Percentiles rank a stretch among this genome's conserved stretches.
These are phyloP conservation scores for Coniosporium tulheliwenetii DNA, from an alignment of 2,329 filamentous ascomycete genomes.

Conservation along the genomic window DNA sequence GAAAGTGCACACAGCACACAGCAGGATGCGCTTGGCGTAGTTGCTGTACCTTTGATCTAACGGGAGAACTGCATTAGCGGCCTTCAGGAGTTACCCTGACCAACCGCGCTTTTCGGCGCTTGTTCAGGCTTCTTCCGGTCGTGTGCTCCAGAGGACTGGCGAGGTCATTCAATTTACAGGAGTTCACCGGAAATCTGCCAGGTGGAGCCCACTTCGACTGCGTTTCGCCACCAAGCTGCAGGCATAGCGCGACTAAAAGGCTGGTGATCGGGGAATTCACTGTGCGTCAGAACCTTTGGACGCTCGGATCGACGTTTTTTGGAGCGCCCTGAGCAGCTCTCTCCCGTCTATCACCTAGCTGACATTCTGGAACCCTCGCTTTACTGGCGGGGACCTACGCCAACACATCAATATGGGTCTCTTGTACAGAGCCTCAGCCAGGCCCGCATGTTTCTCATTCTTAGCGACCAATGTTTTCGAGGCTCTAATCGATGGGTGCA, in stretches of 20 bases:
- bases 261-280: neutral
- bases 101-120: too few relatives aligned
- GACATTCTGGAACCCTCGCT: conserved; percentile 1
- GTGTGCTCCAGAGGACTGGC: too few relatives aligned
- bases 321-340: conserved; percentile 1
- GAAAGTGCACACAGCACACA: too few relatives aligned
- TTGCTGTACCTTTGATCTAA: too few relatives aligned
- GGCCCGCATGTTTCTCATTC: conserved; percentile 1
- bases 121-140: too few relatives aligned
- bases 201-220: too few relatives aligned
- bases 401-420: conserved; percentile 3
- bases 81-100: too few relatives aligned
- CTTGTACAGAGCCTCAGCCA: conserved; percentile 2
- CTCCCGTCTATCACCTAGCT: conserved; percentile 1
- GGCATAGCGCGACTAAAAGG: neutral
- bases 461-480: conserved; percentile 2
- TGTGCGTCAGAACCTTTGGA: neutral
- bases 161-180: too few relatives aligned
- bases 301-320: neutral
- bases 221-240: neutral
- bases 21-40: too few relatives aligned
- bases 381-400: conserved; percentile 2
- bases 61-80: too few relatives aligned
- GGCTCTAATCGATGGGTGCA: neutral
- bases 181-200: too few relatives aligned